These are phyloP conservation scores for Cajanus cajan DNA, from an alignment of 306 rosid species.

Conservation along the genomic window DNA sequence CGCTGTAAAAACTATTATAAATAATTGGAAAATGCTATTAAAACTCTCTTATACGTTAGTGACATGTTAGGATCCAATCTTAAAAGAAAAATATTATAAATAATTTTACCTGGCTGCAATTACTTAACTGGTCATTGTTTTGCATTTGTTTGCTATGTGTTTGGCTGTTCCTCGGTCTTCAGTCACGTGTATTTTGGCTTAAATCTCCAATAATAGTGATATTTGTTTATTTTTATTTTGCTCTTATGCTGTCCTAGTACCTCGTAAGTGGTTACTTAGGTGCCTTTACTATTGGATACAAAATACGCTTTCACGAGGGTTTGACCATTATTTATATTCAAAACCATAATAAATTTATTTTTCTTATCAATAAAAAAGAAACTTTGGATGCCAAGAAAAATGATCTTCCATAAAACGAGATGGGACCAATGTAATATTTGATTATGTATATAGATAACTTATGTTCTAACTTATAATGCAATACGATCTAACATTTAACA, in stretches of 20 bases:
- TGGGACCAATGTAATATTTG: background rate
- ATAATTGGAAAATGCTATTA: too few relatives aligned
- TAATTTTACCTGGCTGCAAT: background rate
- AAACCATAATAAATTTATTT: background rate
- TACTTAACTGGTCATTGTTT: background rate
- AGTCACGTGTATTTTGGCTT: background rate
- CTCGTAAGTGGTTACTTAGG: background rate
- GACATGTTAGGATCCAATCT: too few relatives aligned
- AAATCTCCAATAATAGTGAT: background rate
- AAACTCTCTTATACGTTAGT: too few relatives aligned
- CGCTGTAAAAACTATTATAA: too few relatives aligned
- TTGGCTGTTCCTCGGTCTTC: background rate
- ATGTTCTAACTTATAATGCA: too few relatives aligned
- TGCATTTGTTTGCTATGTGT: background rate
- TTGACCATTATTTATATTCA: background rate
- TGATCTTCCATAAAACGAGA: background rate
- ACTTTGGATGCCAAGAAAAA: background rate
- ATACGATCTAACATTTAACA: background rate
- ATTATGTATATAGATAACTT: too few relatives aligned
- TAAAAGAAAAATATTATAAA: too few relatives aligned
- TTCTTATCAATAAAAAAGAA: too few relatives aligned
- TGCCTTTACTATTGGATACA: background rate
- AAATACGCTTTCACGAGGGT: background rate
- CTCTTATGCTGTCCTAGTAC: background rate
- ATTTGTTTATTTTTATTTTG: background rate